Evolutionary conservation across 2,329 filamentous ascomycete species (phyloP).

Genomic region (Diaporthe sp.): DNA sequence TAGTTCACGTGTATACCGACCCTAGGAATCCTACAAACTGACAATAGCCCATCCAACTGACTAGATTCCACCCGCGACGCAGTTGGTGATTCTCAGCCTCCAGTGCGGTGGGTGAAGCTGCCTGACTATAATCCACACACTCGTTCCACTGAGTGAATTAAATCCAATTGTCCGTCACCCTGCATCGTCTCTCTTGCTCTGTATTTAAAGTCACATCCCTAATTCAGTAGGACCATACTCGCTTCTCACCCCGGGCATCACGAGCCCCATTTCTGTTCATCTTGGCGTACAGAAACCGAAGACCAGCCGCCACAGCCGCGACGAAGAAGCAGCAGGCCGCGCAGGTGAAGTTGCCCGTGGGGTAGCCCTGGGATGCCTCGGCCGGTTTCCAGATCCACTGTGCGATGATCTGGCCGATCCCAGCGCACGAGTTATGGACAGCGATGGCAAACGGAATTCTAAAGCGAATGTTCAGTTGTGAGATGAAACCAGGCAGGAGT

Average conservation of each 20-base stretch:
- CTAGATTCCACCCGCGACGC: too few species aligned
- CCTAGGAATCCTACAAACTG: too few species aligned
- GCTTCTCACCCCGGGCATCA: conserved; percentile 44
- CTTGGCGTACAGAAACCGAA: conserved; percentile 45
- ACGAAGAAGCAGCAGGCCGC: conserved; percentile 54
- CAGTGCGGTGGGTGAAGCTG: too few species aligned
- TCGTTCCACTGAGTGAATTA: too few species aligned
- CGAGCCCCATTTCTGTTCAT: conserved; percentile 45
- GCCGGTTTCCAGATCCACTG: conserved; percentile 56
- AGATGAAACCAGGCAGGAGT: neutral
- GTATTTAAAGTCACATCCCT: too few species aligned
- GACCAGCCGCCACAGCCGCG: conserved; percentile 42
- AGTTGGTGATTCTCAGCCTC: too few species aligned
- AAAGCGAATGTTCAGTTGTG: neutral
- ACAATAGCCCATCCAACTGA: too few species aligned
- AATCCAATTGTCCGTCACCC: too few species aligned
- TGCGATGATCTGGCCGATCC: conserved; percentile 55
- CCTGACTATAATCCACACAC: too few species aligned
- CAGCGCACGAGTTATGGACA: conserved; percentile 54
- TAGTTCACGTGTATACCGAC: too few species aligned
- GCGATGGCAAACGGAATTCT: conserved; percentile 54
- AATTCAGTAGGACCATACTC: conserved; percentile 46
- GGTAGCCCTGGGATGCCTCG: conserved; percentile 51
- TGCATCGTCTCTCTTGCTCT: neutral
- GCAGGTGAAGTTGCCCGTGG: conserved; percentile 57